phyloP scores from a whole-genome alignment of 345 rosid genomes.

The Ricinus communis region DNA sequence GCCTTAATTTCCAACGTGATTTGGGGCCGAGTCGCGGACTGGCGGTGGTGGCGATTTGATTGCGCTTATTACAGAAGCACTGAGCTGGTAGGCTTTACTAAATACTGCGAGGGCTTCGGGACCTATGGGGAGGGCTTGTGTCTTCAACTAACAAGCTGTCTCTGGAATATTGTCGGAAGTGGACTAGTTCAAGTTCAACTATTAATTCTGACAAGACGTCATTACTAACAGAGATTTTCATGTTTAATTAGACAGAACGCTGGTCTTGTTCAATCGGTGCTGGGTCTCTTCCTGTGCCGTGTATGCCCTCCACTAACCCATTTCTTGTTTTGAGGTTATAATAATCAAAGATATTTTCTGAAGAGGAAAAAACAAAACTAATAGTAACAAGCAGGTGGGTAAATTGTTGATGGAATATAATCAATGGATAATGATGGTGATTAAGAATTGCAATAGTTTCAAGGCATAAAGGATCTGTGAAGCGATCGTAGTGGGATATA shows the following conservation, averaged over 20 bases:
- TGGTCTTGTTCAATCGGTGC: neutral
- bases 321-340: neutral
- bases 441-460: too few relatives aligned
- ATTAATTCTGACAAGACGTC: too few relatives aligned
- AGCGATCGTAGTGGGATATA: neutral
- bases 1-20: too few relatives aligned
- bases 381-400: too few relatives aligned
- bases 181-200: neutral
- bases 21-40: too few relatives aligned
- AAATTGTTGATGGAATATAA: neutral
- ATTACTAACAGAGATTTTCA: neutral
- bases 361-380: neutral
- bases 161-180: neutral
- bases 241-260: neutral
- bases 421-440: neutral
- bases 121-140: too few relatives aligned
- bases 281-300: neutral
- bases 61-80: too few relatives aligned
- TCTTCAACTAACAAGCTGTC: too few relatives aligned
- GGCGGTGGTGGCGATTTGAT: too few relatives aligned
- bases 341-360: neutral
- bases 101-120: too few relatives aligned
- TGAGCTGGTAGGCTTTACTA: too few relatives aligned
- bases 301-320: neutral
- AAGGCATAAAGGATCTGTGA: too few relatives aligned